Base-by-base conservation (phyloP, 1,284 basidiomycete species). In the Microbotryomycetes sp. region DNA sequence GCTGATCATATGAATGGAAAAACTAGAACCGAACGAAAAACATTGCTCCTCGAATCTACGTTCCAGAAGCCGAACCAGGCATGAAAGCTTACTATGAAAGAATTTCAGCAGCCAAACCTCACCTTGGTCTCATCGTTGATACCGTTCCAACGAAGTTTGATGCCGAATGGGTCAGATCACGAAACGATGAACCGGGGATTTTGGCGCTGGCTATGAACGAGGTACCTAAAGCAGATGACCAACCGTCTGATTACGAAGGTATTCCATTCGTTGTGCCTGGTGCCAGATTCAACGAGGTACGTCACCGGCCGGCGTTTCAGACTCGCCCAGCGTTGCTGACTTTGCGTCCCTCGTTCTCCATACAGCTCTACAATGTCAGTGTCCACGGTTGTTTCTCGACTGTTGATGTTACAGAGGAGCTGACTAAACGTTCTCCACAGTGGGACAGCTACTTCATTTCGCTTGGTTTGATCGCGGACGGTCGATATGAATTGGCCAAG, bases 261-360 rank as follows among this genome's bases (percentile, higher is more conserved):
- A 86, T 96, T 70, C 88, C 96, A 0, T 98, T 98, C 77, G 86
- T 97, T 67, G 94, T 98, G 1, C 96, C 94, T 9, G 94, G 94
- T 49, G 93, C 93, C 56, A 85, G 62, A 52, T 97, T 97, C 81
- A 97, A 97, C 75, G 93, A 97, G 82, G 91, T 94, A 65, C 60
- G 81, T 77, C 70, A 75, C 64, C 48, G 19, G 19, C 16, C 36
- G n/a, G 31, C 5, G 30, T n/a, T n/a, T 4, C 14, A 19, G n/a
- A 3, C 14, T 2, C 7, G 3, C 2, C 2, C 14, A 6, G 7
- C 30, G 0, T 3, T 5, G 29, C 55, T 58, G 56, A 58, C 50
- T 12, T 3, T 15, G 3, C 22, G 3, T n/a, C 22, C 3, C n/a
- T 9, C 23, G 30, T 19, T 42, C 3, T 7, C 32, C 23, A 15